These are phyloP conservation scores for Cryptosporidium sp. DNA, from an alignment of 169 alveolate species.

Conservation along the genomic window DNA sequence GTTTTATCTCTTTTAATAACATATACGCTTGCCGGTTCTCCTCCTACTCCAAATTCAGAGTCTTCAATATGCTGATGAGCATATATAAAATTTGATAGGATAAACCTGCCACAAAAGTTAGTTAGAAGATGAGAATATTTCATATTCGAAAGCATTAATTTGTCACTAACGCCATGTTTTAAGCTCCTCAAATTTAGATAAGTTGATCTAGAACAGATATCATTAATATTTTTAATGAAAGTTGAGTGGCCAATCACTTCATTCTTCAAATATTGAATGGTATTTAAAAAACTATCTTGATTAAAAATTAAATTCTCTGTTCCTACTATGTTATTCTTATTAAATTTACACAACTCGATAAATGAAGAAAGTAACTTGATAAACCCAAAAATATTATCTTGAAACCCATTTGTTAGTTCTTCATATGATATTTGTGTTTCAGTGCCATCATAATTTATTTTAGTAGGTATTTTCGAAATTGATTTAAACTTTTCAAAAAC, in stretches of 20 bases:
- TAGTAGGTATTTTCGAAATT: conserved; percentile 10
- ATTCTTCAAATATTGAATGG: not conserved
- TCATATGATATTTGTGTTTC: conserved; percentile 38
- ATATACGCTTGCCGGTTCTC: conserved; percentile 72
- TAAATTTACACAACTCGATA: conserved; percentile 6
- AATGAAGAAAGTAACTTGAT: not conserved
- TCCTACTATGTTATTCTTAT: conserved; percentile 12
- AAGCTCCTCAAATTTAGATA: conserved; percentile 7
- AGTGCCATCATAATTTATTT: conserved; percentile 34
- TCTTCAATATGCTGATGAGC: conserved; percentile 69
- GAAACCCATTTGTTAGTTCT: conserved; percentile 7
- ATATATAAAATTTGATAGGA: conserved; percentile 17
- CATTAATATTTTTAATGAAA: conserved; percentile 2
- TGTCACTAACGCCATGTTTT: not conserved
- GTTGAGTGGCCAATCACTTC: not conserved
- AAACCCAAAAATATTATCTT: not conserved
- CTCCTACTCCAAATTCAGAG: conserved; percentile 68
- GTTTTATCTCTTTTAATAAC: conserved; percentile 76
- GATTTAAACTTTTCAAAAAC: conserved; percentile 19
- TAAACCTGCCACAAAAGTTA: not conserved
- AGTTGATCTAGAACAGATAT: not conserved
- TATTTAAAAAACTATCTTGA: conserved; percentile 16
- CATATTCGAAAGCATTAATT: not conserved
- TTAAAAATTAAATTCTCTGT: conserved; percentile 32
- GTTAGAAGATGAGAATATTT: not conserved